phyloP scores from a whole-genome alignment of 352 stramenopile species.

The Pythium folliculosum region DNA sequence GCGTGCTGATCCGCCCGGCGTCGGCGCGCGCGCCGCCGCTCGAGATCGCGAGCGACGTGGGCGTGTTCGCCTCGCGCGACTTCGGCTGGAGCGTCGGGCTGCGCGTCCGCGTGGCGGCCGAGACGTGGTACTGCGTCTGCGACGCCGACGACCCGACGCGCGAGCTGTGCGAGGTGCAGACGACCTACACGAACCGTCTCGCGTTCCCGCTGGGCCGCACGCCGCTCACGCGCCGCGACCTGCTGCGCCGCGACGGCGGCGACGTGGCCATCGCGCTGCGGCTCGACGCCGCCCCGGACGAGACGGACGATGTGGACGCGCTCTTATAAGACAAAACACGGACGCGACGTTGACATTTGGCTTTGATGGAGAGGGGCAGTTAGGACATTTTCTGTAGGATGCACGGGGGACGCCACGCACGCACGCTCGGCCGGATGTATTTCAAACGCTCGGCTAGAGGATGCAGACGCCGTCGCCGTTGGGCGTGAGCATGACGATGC shows the following conservation, averaged over 20 bases:
- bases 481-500: conserved; percentile 86
- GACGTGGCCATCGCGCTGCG: conserved; percentile 42
- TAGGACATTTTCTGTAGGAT: background rate
- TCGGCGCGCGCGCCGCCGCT: conserved; percentile 65
- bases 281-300: conserved; percentile 6
- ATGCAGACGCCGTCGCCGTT: conserved; percentile 82
- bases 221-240: conserved; percentile 46
- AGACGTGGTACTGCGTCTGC: conserved; percentile 76
- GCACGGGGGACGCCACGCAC: background rate
- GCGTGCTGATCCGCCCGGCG: conserved; percentile 62
- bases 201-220: conserved; percentile 61
- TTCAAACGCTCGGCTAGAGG: conserved; percentile 35
- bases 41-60: conserved; percentile 56
- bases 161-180: conserved; percentile 56
- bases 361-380: background rate
- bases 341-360: conserved; percentile 8
- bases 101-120: conserved; percentile 46
- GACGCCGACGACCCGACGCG: conserved; percentile 63
- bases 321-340: conserved; percentile 18
- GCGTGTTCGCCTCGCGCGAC: conserved; percentile 35
- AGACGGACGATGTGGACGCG: conserved; percentile 17
- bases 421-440: background rate
- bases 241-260: conserved; percentile 53
- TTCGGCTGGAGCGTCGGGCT: conserved; percentile 61
- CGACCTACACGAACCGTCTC: conserved; percentile 62